Evolutionary conservation across 2,329 filamentous ascomycete genomes (phyloP), one percentile per base, ranked within the genome.

Genomic region (Colletotrichum siamense): DNA sequence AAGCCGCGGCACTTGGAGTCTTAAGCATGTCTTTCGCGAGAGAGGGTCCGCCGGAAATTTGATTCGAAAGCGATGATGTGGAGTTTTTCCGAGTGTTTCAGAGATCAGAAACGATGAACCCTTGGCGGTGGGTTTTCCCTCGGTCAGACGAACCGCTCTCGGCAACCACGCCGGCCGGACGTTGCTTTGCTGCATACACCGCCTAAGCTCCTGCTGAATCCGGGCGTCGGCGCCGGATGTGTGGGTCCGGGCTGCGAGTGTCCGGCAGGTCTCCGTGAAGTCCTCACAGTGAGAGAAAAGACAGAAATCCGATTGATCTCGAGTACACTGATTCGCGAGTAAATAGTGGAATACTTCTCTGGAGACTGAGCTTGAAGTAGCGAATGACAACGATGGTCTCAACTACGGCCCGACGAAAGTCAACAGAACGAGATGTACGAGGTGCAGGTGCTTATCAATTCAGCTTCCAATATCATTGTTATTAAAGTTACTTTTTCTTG

Each of bases 401-500:
- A 1, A 22, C 18, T 22, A 13, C 44, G 3, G 5, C n/a, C 10
- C 18, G 44, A 49, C n/a, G 2, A 12, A 22, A 13, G n/a, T 22
- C 44, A n/a, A 12, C 44, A 49, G 10, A 39, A 39, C 8, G 0
- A 39, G 15, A 39, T 16, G 15, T 36, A 36, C 34, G 15, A 16
- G 7, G 34, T 16, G 10, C 18, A 12, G 34, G 5, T 12, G 3
- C 8, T n/a, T n/a, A 6, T n/a, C 5, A 1, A 49, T 22, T 22
- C n/a, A n/a, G n/a, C n/a, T 49, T 49, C 1, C 44, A 49, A 49
- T 22, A n/a, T 6, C 6, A 49, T 22, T 22, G 44, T 1, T 22
- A 10, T 49, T 6, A 3, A 12, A 4, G 1, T n/a, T 9, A 22
- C 0, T 49, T 1, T 13, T 22, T 13, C n/a, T 8, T 49, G 1